Conservation (phyloP, 1,284 basidiomycete genomes). For the Mycena sp. region DNA sequence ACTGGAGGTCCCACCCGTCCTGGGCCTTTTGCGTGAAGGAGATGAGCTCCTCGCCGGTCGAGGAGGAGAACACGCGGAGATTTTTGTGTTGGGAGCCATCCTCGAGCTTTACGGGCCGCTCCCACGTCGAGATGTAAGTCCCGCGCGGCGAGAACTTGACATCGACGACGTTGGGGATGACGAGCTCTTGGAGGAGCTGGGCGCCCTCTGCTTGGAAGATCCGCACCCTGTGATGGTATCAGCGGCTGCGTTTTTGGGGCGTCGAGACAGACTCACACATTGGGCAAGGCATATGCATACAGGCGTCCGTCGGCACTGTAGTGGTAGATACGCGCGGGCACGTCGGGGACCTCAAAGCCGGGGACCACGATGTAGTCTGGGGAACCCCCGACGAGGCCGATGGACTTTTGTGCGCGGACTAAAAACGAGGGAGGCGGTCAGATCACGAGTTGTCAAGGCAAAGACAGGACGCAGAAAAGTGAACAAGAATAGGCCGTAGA, state of each 20-base stretch:
- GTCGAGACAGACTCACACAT: slow-evolving; percentile 59
- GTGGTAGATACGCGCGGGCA: slow-evolving; percentile 76
- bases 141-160: slow-evolving; percentile 93
- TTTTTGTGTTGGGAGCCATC: slow-evolving; percentile 90
- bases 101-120: slow-evolving; percentile 86
- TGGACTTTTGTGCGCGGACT: slow-evolving; percentile 95
- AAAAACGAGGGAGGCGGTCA: slow-evolving; percentile 17
- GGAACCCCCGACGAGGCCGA: slow-evolving; percentile 86
- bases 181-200: slow-evolving; percentile 74
- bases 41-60: slow-evolving; percentile 83
- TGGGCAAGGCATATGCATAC: slow-evolving; percentile 85
- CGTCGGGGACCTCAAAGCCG: slow-evolving; percentile 75
- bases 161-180: slow-evolving; percentile 81
- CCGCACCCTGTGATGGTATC: slow-evolving; percentile 61
- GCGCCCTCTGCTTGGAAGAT: slow-evolving; percentile 83
- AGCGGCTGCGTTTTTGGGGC: too few relatives aligned
- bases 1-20: slow-evolving; percentile 91
- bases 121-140: slow-evolving; percentile 94
- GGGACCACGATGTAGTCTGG: slow-evolving; percentile 79
- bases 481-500: slow-evolving; percentile 6
- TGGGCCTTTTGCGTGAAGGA: slow-evolving; percentile 86
- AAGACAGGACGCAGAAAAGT: slow-evolving; percentile 18
- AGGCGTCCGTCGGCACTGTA: slow-evolving; percentile 92
- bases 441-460: slow-evolving; percentile 28
- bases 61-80: slow-evolving; percentile 84